Evolutionary conservation across 2,329 filamentous ascomycete species (phyloP).

Genomic region (Penicillium sp.): DNA sequence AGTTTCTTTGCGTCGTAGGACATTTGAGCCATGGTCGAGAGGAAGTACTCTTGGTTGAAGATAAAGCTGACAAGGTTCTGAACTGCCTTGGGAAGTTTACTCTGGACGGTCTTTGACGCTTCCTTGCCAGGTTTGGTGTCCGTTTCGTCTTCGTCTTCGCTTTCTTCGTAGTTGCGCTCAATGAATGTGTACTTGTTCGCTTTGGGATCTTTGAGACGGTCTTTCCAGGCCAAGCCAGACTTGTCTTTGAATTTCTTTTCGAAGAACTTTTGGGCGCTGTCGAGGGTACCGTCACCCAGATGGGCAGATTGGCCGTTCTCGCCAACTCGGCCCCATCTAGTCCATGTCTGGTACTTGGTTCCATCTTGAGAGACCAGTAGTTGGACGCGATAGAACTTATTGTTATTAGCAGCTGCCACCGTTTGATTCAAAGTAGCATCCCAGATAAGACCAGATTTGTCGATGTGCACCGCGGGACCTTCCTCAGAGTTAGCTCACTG

Average conservation of each 20-base stretch:
- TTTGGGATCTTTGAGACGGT: conserved; percentile 56
- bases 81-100: conserved; percentile 63
- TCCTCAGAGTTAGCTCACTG: conserved; percentile 14
- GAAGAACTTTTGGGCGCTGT: conserved; percentile 51
- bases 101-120: conserved; percentile 52
- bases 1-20: conserved; percentile 66
- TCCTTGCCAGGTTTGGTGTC: conserved; percentile 42
- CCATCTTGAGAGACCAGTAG: conserved; percentile 47
- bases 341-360: conserved; percentile 66
- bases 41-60: conserved; percentile 78
- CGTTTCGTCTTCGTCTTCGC: conserved; percentile 48
- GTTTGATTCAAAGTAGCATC: conserved; percentile 83
- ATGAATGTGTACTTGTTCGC: conserved; percentile 74
- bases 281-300: conserved; percentile 45
- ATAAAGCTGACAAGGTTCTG: conserved; percentile 78
- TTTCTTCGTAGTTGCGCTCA: conserved; percentile 75
- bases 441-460: conserved; percentile 69
- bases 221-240: conserved; percentile 56
- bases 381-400: conserved; percentile 82
- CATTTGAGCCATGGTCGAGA: conserved; percentile 54
- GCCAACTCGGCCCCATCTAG: conserved; percentile 79
- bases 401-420: conserved; percentile 72
- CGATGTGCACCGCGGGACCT: conserved; percentile 64
- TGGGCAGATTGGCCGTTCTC: conserved; percentile 54
- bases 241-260: conserved; percentile 64